Evolutionary conservation across 164 flowering plant genomes (phyloP), one percentile per base, ranked within the genome.

Genomic region (Aristolochia contorta): DNA sequence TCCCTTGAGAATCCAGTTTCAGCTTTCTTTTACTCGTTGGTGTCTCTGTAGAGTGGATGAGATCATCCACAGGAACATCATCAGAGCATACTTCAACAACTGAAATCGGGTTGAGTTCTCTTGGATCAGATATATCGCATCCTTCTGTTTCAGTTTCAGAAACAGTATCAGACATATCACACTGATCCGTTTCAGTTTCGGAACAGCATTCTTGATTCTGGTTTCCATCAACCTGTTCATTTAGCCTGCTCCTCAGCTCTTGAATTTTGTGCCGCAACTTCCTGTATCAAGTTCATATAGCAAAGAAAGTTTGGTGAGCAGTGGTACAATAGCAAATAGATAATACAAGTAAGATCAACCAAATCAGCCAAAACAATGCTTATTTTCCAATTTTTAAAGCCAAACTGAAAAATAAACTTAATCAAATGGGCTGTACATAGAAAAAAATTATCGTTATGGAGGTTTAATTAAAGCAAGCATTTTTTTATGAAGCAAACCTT

Each of bases 181-280:
- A 72, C 22, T 74, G 83, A 65, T 80, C 95, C 60, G 93, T 74
- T 60, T 84, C 95, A 67, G 93, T 85, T 69, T 94, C 99, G 71
- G 95, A 77, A 74, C 97, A 88, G 67, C 74, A 71, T 49, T 86
- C 85, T 24, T 12, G 62, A 20, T 46, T 55, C 59, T 50, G 16
- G 55, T 69, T 66, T 30, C 71, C 37, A 59, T 71, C 78, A 62
- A 48, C 59, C 65, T 72, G 78, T 46, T 47, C 54, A 57, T 20
- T 33, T 58, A 50, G 67, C 52, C 75, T 69, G 56, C 68, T 56
- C 73, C 84, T 85, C 69, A 88, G 59, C 10, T 78, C 64, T 48
- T 83, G 79, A 65, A 91, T 91, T 63, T 65, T 32, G 57, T 59
- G 66, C 73, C 82, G 82, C 72, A 87, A 63, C 63, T 70, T 79